Base-by-base conservation (phyloP, 257 asterid genomes). In the Perilla frutescens region DNA sequence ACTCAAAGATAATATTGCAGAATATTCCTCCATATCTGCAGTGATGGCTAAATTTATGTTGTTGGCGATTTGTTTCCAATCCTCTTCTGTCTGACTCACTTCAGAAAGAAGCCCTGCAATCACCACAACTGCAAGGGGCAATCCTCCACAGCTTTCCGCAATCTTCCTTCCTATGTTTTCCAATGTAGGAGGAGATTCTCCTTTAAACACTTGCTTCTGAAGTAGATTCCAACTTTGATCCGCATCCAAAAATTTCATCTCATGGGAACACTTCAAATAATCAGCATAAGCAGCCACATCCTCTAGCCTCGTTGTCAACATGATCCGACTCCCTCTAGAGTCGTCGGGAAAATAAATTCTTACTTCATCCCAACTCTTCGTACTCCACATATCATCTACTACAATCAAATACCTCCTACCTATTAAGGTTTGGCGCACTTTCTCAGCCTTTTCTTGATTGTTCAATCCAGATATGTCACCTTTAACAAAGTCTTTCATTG, bases 41-140 rank as follows among this genome's bases (percentile, higher is more conserved):
- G 26, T 11, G 7, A 20, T 13, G 29, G 29, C 34, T 11, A 66
- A 56, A 41, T 7, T 14, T 5, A 57, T 11, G 31, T 70, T 14
- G 9, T 45, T 1, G 0, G 48, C 47, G 1, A 70, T 44, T 32
- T 45, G 8, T 3, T 4, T n/a, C 75, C 77, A 72, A 1, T 62
- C 39, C 12, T 54, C 63, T 11, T 2, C 36, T 50, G 39, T 72
- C 7, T 13, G 26, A 6, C 3, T 31, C 0, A 40, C n/a, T 1
- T 14, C 4, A 5, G 59, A 55, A 3, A 73, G 49, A 4, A 73
- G 6, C 5, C 77, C 77, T 5, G 72, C 71, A 53, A 53, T 29
- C 37, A 62, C 45, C 1, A 73, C 77, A 6, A 73, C 15, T 3
- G 66, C 71, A 31, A 62, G 77, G 26, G 77, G 71, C 65, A 63